Base-by-base conservation (phyloP, 371 early-diverging fungal species). In the Smittium mucronatum region DNA sequence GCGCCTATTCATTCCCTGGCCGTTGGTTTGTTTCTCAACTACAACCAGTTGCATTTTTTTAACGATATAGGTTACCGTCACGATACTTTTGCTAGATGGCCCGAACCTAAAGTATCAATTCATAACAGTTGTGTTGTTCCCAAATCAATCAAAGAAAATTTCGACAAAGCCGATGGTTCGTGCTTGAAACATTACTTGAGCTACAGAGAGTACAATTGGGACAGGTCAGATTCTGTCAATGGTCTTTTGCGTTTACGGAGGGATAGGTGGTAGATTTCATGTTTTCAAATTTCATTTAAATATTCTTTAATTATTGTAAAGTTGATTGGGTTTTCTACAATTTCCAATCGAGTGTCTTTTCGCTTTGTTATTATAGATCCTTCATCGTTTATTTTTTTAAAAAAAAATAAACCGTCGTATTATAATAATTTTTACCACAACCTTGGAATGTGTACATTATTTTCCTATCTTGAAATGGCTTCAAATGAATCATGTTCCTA, bases 1-100 rank as follows among this genome's bases (percentile, higher is more conserved):
- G 97, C 97, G 0, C 97, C 97, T 29, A 91, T 98, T 2, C 98
- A 96, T 69, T 92, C 94, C 15, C 75, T 98, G 17, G 95, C 92
- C 0, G 91, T 88, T 0, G 89, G 89, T 0, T 74, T 97, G 76
- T 82, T 93, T 80, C 75, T 97, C 17, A 80, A 82, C n/a, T 84
- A 81, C 66, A 76, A 79, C 28, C 85, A 94, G 75, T 83, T 96
- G 28, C 96, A 96, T 71, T 95, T 91, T 75, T 97, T 97, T 74
- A 89, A 94, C 70, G 91, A 93, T 60, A 89, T 93, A 67, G 93
- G 92, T 8, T 92, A 92, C 69, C 79, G 81, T 29, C 92, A 92
- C 71, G 84, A 81, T 63, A 74, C 80, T 34, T 86, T 88, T 71
- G 81, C 81, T 36, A 89, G 89, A 70, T 93, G 93, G 69, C 94